Conservation (phyloP, 805 yeast species). For the Candida adriatica region DNA sequence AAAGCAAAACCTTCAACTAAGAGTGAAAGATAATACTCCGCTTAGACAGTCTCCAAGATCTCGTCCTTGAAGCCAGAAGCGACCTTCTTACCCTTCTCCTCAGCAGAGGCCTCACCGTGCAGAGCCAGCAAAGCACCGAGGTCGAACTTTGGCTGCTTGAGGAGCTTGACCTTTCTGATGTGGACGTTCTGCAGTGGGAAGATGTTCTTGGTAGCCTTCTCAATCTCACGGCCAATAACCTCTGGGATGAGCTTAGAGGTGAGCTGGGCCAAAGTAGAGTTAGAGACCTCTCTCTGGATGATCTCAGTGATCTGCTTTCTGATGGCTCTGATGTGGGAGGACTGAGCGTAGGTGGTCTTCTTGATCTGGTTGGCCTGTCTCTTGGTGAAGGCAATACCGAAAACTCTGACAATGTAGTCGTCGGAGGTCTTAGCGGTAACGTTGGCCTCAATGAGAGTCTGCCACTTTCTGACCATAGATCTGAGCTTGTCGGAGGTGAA, state of each 20-base stretch:
- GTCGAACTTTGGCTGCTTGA: constrained; percentile 98
- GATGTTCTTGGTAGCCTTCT: constrained; percentile 90
- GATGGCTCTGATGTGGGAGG: constrained; percentile 76
- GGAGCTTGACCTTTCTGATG: constrained; percentile 97
- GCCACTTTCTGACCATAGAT: constrained; percentile 99
- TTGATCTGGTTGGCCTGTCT: constrained; percentile 94
- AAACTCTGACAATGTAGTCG: constrained; percentile 93
- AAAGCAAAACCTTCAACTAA: constrained; percentile 6
- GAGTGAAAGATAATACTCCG: constrained; percentile 1
- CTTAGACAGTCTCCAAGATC: constrained; percentile 93
- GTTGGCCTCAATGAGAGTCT: constrained; percentile 94
- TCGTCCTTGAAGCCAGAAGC: constrained; percentile 92
- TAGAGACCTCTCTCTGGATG: constrained; percentile 93
- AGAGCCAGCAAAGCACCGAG: constrained; percentile 92
- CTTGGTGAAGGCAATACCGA: constrained; percentile 98
- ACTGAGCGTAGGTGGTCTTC: constrained; percentile 97
- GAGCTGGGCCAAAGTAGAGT: constrained; percentile 93
- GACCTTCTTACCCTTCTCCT: constrained; percentile 97
- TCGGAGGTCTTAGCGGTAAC: constrained; percentile 97
- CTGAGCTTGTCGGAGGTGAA: constrained; percentile 97
- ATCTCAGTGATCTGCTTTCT: constrained; percentile 96
- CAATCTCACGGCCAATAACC: constrained; percentile 97
- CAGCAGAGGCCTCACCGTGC: constrained; percentile 93
- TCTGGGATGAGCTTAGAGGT: constrained; percentile 97
- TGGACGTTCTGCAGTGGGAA: constrained; percentile 98